A percentile compares a stretch with the other conserved stretches of the same genome.
phyloP scores from a whole-genome alignment of 306 rosid species.

The Quercus berberidifolia region DNA sequence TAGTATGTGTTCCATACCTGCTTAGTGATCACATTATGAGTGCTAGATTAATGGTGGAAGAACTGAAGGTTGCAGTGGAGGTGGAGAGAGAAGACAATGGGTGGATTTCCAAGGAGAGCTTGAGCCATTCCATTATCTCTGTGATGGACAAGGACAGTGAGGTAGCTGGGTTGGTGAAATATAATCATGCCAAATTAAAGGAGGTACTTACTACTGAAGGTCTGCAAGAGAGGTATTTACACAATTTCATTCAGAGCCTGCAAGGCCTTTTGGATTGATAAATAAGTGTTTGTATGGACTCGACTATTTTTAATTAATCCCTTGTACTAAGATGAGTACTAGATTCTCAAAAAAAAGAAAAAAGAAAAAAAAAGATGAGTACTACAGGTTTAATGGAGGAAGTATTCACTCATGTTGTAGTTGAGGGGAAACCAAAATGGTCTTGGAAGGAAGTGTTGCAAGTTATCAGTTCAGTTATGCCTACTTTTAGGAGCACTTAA shows the following conservation, averaged over 20 bases:
- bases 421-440: too few species aligned
- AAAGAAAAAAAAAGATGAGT: too few species aligned
- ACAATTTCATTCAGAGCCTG: conserved; percentile 14
- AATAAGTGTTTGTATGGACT: background rate
- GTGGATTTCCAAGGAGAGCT: conserved; percentile 46
- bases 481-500: too few species aligned
- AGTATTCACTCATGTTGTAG: too few species aligned
- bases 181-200: conserved; percentile 43
- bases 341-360: too few species aligned
- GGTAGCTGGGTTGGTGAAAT: conserved; percentile 33
- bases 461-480: too few species aligned
- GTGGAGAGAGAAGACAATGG: conserved; percentile 38
- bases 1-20: conserved; percentile 38
- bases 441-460: too few species aligned
- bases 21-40: conserved; percentile 61
- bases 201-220: background rate
- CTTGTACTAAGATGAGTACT: too few species aligned
- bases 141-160: conserved; percentile 49
- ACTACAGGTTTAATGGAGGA: too few species aligned
- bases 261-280: background rate
- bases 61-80: conserved; percentile 48
- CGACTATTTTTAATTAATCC: background rate
- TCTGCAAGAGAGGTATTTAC: conserved; percentile 36
- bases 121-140: conserved; percentile 37
- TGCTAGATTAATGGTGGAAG: conserved; percentile 42